These are phyloP conservation scores for Tetrahymena borealis DNA, from an alignment of 73 alveolate species.

Conservation along the genomic window DNA sequence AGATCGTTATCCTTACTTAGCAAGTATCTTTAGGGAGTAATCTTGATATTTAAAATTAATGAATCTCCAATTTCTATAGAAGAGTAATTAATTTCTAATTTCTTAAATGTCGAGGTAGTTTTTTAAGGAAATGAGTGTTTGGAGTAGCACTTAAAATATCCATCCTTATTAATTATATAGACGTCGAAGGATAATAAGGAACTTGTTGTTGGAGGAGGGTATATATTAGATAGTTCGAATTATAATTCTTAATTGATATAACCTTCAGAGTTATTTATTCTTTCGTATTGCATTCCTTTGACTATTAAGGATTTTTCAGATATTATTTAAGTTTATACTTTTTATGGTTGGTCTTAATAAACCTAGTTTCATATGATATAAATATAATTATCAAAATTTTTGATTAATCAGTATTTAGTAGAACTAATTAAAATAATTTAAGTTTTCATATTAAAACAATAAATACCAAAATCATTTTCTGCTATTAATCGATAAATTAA, in stretches of 20 bases:
- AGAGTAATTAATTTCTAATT: neutral
- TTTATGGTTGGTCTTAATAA: neutral
- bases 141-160: neutral
- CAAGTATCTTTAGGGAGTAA: neutral
- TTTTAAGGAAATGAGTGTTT: neutral
- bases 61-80: neutral
- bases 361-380: no score
- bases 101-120: neutral
- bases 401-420: no score
- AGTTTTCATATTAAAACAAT: no score
- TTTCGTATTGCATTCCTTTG: neutral
- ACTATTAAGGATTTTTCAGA: neutral
- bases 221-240: neutral
- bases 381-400: no score
- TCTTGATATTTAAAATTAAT: neutral
- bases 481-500: no score
- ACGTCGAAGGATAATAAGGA: neutral
- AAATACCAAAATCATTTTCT: no score
- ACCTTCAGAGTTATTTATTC: neutral
- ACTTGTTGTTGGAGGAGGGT: neutral
- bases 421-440: no score
- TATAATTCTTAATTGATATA: neutral
- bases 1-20: neutral
- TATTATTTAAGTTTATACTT: neutral
- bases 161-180: neutral